These are phyloP conservation scores for Phytophthora meadii DNA, from an alignment of 352 stramenopile species.

Conservation along the genomic window DNA sequence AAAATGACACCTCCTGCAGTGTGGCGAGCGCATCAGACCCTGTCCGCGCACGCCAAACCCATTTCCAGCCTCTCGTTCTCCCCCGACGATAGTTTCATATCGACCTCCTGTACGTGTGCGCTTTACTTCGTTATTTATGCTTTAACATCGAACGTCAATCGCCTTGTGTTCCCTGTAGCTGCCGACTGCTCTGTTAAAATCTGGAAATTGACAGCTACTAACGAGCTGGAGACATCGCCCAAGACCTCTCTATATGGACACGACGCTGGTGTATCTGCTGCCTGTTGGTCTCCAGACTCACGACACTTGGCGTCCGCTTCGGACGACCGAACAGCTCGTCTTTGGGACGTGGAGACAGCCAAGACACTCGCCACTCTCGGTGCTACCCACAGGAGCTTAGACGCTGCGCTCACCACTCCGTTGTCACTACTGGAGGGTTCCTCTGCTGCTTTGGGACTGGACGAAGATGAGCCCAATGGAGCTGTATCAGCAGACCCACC, in stretches of 20 bases:
- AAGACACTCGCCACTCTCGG: constrained; percentile 78
- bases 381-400: constrained; percentile 42
- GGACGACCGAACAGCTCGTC: constrained; percentile 95
- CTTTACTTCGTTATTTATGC: background rate
- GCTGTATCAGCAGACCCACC: constrained; percentile 35
- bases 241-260: constrained; percentile 83
- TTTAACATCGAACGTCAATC: background rate
- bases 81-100: constrained; percentile 51
- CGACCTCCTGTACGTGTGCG: constrained; percentile 64
- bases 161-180: constrained; percentile 35
- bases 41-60: constrained; percentile 62
- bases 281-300: constrained; percentile 90
- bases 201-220: constrained; percentile 47
- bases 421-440: constrained; percentile 40
- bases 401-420: constrained; percentile 37
- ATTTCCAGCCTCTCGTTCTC: constrained; percentile 85
- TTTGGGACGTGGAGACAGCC: constrained; percentile 95
- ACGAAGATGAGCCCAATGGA: constrained; percentile 27
- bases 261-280: constrained; percentile 94
- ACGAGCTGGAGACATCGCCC: constrained; percentile 33
- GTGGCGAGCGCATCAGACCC: constrained; percentile 31
- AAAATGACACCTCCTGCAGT: background rate
- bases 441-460: constrained; percentile 26
- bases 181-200: constrained; percentile 82
- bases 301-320: constrained; percentile 93